phyloP scores from a whole-genome alignment of 768 basidiomycete genomes.

The Pleurotus sapidus region DNA sequence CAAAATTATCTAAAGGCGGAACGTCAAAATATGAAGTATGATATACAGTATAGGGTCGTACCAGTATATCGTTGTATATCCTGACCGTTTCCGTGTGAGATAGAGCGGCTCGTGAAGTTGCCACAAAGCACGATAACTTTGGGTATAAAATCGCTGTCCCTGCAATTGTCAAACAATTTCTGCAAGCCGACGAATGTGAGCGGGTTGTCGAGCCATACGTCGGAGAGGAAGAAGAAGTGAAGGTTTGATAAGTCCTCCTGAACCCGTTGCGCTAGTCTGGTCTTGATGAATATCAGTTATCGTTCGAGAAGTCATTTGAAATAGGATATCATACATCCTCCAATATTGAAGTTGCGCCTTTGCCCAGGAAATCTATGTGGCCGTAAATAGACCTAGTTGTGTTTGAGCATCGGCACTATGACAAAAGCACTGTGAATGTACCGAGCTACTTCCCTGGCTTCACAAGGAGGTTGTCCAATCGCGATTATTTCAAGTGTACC shows the following conservation, averaged over 20 bases:
- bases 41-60: slow-evolving; percentile 19
- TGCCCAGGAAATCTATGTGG: slow-evolving; percentile 96
- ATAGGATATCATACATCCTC: slow-evolving; percentile 70
- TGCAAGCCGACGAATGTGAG: slow-evolving; percentile 76
- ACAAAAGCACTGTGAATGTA: slow-evolving; percentile 26
- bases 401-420: not conserved
- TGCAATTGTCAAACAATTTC: slow-evolving; percentile 87
- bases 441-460: slow-evolving; percentile 82
- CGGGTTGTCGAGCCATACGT: slow-evolving; percentile 93
- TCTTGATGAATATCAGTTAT: slow-evolving; percentile 32
- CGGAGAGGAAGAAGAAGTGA: slow-evolving; percentile 91
- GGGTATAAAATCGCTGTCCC: slow-evolving; percentile 84
- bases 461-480: slow-evolving; percentile 96
- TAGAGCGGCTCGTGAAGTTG: slow-evolving; percentile 86
- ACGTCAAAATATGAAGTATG: too few species aligned
- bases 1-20: slow-evolving; percentile 69
- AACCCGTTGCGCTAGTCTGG: slow-evolving; percentile 58
- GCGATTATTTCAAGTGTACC: slow-evolving; percentile 86
- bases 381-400: slow-evolving; percentile 82
- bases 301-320: not conserved
- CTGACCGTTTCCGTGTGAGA: slow-evolving; percentile 72
- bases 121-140: slow-evolving; percentile 91
- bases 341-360: slow-evolving; percentile 82
- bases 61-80: slow-evolving; percentile 88
- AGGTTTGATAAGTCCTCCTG: slow-evolving; percentile 71